Evolutionary conservation across 2,329 filamentous ascomycete species (phyloP).

Genomic region (Coniochaeta hoffmannii): DNA sequence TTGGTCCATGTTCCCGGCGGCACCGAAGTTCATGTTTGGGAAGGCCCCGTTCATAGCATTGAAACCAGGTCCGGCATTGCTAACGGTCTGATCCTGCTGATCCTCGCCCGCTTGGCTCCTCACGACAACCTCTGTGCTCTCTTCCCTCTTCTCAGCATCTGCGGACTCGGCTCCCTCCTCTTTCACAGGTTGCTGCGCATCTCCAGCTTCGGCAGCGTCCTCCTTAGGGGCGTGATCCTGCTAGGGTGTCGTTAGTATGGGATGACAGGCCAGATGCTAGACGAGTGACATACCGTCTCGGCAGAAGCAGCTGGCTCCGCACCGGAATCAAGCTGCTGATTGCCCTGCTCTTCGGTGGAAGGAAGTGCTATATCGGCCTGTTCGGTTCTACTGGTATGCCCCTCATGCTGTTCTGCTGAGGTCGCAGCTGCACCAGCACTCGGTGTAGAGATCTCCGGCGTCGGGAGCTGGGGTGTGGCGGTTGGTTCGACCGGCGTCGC

Average conservation of each 20-base stretch:
- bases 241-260: slow-evolving; percentile 3
- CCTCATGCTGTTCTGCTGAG: not conserved
- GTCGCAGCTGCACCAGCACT: not conserved
- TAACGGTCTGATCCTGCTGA: slow-evolving; percentile 17
- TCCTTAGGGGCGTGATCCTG: not conserved
- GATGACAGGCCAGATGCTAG: not conserved
- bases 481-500: slow-evolving; percentile 32
- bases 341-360: slow-evolving; percentile 1
- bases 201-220: slow-evolving; percentile 1
- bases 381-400: not conserved
- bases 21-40: slow-evolving; percentile 52
- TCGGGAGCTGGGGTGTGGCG: slow-evolving; percentile 11
- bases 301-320: slow-evolving; percentile 6
- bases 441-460: not conserved
- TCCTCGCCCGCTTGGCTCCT: slow-evolving; percentile 22
- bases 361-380: not conserved
- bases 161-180: slow-evolving; percentile 10
- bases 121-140: slow-evolving; percentile 17
- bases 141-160: slow-evolving; percentile 19
- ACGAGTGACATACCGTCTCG: not conserved
- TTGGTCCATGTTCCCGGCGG: slow-evolving; percentile 60
- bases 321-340: slow-evolving; percentile 5
- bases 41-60: slow-evolving; percentile 41
- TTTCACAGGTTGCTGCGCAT: slow-evolving; percentile 4
- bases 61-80: slow-evolving; percentile 18